Conservation (phyloP, 2,329 filamentous ascomycete genomes). For the Elsinoe perseae region DNA sequence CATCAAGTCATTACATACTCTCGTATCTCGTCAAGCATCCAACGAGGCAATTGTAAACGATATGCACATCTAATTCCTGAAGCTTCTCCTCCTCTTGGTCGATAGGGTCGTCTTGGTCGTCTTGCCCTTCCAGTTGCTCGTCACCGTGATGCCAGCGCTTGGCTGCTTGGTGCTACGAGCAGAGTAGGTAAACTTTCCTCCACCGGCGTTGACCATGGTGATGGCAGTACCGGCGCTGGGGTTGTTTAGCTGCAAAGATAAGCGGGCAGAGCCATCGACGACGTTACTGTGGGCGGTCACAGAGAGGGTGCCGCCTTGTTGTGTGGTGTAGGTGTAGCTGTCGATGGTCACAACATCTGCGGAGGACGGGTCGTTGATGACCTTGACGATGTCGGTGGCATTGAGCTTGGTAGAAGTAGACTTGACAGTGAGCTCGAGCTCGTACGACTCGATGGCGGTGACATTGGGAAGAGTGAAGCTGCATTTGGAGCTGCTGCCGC, state of each 20-base stretch:
- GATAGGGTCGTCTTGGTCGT: not conserved
- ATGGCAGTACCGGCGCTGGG: slow-evolving; percentile 23
- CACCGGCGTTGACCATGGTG: slow-evolving; percentile 20
- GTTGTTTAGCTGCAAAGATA: slow-evolving; percentile 27
- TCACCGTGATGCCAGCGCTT: slow-evolving; percentile 20
- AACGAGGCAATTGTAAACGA: not conserved
- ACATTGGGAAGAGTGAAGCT: slow-evolving; percentile 22
- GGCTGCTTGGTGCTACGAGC: slow-evolving; percentile 26
- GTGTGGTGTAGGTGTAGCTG: slow-evolving; percentile 28
- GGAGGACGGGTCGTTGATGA: slow-evolving; percentile 25
- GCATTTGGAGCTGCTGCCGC: slow-evolving; percentile 17
- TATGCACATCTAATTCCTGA: not conserved
- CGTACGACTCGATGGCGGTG: slow-evolving; percentile 22
- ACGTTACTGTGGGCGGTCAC: slow-evolving; percentile 30
- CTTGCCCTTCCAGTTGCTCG: slow-evolving; percentile 18
- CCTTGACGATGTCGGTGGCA: slow-evolving; percentile 26
- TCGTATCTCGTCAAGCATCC: not conserved
- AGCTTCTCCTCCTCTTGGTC: slow-evolving; percentile 7
- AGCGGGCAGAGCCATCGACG: slow-evolving; percentile 27
- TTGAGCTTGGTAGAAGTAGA: slow-evolving; percentile 23
- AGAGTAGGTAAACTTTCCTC: slow-evolving; percentile 28
- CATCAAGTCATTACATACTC: not conserved
- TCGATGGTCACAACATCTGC: slow-evolving; percentile 29
- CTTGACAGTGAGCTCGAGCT: slow-evolving; percentile 27
- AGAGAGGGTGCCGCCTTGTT: slow-evolving; percentile 27